Evolutionary conservation across 108 stramenopile species (phyloP).

Genomic region (Skeletonema potamos): DNA sequence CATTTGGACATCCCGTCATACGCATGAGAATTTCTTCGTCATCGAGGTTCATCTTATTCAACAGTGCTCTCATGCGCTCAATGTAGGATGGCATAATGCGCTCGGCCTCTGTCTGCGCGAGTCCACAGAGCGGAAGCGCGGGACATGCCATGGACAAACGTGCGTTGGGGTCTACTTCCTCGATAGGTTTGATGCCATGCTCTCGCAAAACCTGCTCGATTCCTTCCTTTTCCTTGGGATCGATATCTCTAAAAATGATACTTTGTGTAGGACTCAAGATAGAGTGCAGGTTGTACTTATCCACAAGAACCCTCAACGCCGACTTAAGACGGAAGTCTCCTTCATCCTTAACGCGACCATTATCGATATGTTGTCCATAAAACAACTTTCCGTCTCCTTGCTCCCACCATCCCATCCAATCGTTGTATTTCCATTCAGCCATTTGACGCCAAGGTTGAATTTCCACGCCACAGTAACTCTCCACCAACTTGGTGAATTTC

Average conservation of each 20-base stretch:
- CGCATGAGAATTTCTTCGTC: constrained; percentile 95
- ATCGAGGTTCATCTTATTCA: constrained; percentile 82
- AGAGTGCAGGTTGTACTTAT: constrained; percentile 88
- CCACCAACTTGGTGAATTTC: constrained; percentile 89
- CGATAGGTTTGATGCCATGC: constrained; percentile 87
- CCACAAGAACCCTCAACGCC: constrained; percentile 85
- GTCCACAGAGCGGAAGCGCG: constrained; percentile 95
- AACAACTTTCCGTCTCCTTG: constrained; percentile 97
- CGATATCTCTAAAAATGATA: constrained; percentile 89
- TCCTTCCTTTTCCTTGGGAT: constrained; percentile 82
- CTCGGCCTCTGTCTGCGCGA: constrained; percentile 98
- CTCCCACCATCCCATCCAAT: constrained; percentile 99
- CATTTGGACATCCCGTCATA: constrained; percentile 99
- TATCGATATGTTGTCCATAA: constrained; percentile 92
- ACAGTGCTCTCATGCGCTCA: constrained; percentile 74
- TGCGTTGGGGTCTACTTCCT: constrained; percentile 86
- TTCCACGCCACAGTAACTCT: constrained; percentile 88
- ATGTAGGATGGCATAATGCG: constrained; percentile 91
- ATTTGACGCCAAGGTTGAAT: constrained; percentile 85
- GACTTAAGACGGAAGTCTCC: constrained; percentile 88
- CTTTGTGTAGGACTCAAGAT: constrained; percentile 94
- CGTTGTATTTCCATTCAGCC: constrained; percentile 92
- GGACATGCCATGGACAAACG: constrained; percentile 96
- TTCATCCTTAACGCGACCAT: constrained; percentile 96
- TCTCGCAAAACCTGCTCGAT: constrained; percentile 84